These are phyloP conservation scores for Salinomyces thailandicus DNA, from an alignment of 2,329 filamentous ascomycete genomes.

Conservation along the genomic window DNA sequence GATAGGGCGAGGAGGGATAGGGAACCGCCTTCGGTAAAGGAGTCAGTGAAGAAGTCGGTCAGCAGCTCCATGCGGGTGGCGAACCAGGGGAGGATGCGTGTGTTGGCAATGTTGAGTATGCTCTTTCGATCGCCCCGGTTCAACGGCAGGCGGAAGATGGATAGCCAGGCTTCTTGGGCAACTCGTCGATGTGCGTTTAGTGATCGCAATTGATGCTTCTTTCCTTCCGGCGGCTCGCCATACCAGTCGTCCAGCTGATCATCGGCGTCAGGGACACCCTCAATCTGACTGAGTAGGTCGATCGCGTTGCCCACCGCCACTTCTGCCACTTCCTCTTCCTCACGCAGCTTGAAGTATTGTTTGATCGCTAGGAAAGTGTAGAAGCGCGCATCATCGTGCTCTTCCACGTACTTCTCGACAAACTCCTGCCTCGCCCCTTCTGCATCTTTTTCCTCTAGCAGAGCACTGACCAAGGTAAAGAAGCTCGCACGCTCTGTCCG, in stretches of 20 bases:
- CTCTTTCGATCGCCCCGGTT: conserved; percentile 66
- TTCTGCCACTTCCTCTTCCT: conserved; percentile 27
- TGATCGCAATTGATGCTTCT: conserved; percentile 55
- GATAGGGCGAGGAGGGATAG: conserved; percentile 80
- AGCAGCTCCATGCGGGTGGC: conserved; percentile 67
- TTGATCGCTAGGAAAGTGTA: conserved; percentile 66
- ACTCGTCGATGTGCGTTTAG: conserved; percentile 63
- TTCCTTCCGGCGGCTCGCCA: conserved; percentile 52
- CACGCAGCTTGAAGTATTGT: conserved; percentile 35
- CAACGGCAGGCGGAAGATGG: conserved; percentile 58
- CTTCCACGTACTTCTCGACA: conserved; percentile 63
- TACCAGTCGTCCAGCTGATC: conserved; percentile 62
- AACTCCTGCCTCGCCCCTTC: conserved; percentile 60
- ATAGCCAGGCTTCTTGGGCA: conserved; percentile 79
- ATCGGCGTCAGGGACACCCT: conserved; percentile 57
- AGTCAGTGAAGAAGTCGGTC: conserved; percentile 94
- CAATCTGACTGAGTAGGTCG: conserved; percentile 54
- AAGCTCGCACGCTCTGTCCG: conserved; percentile 51
- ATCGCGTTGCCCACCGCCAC: conserved; percentile 48
- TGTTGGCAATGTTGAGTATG: conserved; percentile 64
- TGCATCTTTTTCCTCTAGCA: conserved; percentile 50
- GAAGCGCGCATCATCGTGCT: conserved; percentile 75
- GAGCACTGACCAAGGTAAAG: conserved; percentile 48
- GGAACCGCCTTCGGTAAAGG: conserved; percentile 75
- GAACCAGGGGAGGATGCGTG: conserved; percentile 81